These are phyloP conservation scores for Debaryomyces hansenii DNA, from an alignment of 805 yeast genomes.

Conservation along the genomic window DNA sequence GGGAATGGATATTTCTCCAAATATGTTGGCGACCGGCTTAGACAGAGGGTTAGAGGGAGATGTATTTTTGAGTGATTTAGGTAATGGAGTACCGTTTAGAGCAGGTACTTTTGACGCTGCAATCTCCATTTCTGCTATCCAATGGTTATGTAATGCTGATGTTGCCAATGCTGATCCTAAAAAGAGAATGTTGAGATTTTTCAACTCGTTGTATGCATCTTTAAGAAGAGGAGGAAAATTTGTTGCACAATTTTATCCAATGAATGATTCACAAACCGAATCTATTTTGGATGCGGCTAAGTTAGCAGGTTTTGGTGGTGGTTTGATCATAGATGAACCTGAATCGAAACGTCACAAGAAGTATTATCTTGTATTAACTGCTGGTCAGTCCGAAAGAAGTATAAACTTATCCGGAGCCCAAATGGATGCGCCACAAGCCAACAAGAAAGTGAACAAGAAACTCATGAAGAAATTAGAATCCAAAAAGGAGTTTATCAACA, in stretches of 20 bases:
- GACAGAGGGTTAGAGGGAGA: slow-evolving; percentile 95
- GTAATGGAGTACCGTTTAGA: slow-evolving; percentile 90
- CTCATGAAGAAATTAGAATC: slow-evolving; percentile 64
- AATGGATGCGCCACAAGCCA: slow-evolving; percentile 63
- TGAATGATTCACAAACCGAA: slow-evolving; percentile 81
- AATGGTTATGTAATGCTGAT: slow-evolving; percentile 98
- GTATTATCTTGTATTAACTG: slow-evolving; percentile 84
- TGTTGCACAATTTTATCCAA: slow-evolving; percentile 95
- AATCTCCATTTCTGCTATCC: slow-evolving; percentile 90
- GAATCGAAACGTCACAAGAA: slow-evolving; percentile 90
- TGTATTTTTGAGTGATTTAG: slow-evolving; percentile 87
- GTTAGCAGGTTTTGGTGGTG: slow-evolving; percentile 94
- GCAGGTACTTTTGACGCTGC: slow-evolving; percentile 98
- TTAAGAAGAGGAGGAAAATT: slow-evolving; percentile 94
- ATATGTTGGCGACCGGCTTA: slow-evolving; percentile 92
- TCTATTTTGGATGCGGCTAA: slow-evolving; percentile 82
- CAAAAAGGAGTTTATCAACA: slow-evolving; percentile 73
- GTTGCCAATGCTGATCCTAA: slow-evolving; percentile 79
- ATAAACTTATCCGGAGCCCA: slow-evolving; percentile 78
- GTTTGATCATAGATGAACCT: slow-evolving; percentile 89
- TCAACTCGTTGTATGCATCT: slow-evolving; percentile 83
- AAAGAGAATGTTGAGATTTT: slow-evolving; percentile 74
- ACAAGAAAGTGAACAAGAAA: slow-evolving; percentile 42
- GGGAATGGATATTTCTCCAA: slow-evolving; percentile 95
- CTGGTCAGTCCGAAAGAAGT: slow-evolving; percentile 74